Evolutionary conservation across 129 eudicot species (phyloP).

Genomic region (Flaveria trinervia): DNA sequence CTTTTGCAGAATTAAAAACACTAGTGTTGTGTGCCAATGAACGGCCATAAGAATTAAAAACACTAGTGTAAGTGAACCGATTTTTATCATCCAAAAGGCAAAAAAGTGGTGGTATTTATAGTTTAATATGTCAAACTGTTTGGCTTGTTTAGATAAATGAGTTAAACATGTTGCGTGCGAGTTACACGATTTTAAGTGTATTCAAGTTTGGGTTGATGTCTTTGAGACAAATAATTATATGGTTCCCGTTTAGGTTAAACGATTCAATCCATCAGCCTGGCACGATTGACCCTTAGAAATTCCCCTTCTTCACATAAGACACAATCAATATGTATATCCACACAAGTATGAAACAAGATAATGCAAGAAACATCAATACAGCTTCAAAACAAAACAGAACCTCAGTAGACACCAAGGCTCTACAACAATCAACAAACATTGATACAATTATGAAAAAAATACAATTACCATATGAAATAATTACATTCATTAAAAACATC

Average conservation of each 20-base stretch:
- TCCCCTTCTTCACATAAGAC: neutral
- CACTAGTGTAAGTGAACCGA: too few species aligned
- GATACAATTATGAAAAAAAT: constrained; percentile 19
- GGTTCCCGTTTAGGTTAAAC: too few species aligned
- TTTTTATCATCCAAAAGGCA: too few species aligned
- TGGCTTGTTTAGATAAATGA: neutral
- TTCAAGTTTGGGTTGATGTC: neutral
- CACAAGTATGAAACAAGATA: neutral
- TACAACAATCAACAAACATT: constrained; percentile 16
- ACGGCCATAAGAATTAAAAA: too few species aligned
- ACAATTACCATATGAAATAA: constrained; percentile 13
- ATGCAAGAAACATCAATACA: constrained; percentile 14
- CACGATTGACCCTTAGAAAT: neutral
- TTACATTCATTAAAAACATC: constrained; percentile 21
- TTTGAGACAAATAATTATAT: too few species aligned
- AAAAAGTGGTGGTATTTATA: too few species aligned
- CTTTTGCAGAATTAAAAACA: too few species aligned
- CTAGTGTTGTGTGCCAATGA: too few species aligned
- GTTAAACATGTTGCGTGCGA: neutral
- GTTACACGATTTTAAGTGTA: neutral
- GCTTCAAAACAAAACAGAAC: neutral
- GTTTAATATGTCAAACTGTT: too few species aligned
- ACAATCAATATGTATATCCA: neutral
- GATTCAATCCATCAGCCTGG: neutral
- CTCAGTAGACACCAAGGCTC: constrained; percentile 4